These are phyloP conservation scores for Debaryomycetaceae sp. DNA, from an alignment of 1,139 yeast genomes.

Conservation along the genomic window DNA sequence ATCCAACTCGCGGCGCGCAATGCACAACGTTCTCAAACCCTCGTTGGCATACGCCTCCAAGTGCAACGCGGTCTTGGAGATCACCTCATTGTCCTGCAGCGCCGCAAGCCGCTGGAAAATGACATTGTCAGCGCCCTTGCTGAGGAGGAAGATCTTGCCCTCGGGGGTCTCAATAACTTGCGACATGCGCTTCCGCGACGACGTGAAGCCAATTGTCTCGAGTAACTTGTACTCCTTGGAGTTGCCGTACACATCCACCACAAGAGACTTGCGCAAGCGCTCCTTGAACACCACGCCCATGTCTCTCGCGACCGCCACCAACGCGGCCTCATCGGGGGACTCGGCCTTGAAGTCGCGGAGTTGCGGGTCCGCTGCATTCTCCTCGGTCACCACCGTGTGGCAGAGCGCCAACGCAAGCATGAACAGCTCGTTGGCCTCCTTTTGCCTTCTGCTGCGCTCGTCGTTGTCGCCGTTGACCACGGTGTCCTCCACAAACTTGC, in stretches of 20 bases:
- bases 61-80: slow-evolving; percentile 62
- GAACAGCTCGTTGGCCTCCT: slow-evolving; percentile 64
- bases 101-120: slow-evolving; percentile 69
- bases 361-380: slow-evolving; percentile 51
- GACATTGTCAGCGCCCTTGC: slow-evolving; percentile 95
- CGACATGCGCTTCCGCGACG: slow-evolving; percentile 81
- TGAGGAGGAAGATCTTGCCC: slow-evolving; percentile 53
- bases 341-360: slow-evolving; percentile 75
- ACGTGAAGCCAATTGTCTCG: slow-evolving; percentile 79
- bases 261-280: slow-evolving; percentile 67
- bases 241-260: slow-evolving; percentile 71
- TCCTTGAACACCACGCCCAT: slow-evolving; percentile 79
- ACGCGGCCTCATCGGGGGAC: slow-evolving; percentile 98
- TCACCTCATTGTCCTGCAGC: slow-evolving; percentile 27
- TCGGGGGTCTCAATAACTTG: slow-evolving; percentile 45
- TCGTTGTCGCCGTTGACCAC: slow-evolving; percentile 16
- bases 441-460: slow-evolving; percentile 50
- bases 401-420: slow-evolving; percentile 88
- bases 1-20: slow-evolving; percentile 75
- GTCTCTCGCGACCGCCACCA: slow-evolving; percentile 91
- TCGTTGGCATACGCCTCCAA: slow-evolving; percentile 93
- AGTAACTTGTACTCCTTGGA: slow-evolving; percentile 68
- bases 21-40: slow-evolving; percentile 90
- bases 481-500: slow-evolving; percentile 45
- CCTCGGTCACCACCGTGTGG: slow-evolving; percentile 79